Evolutionary conservation across 1,284 basidiomycete species (phyloP).

Genomic region (Moniliophthora roreri): DNA sequence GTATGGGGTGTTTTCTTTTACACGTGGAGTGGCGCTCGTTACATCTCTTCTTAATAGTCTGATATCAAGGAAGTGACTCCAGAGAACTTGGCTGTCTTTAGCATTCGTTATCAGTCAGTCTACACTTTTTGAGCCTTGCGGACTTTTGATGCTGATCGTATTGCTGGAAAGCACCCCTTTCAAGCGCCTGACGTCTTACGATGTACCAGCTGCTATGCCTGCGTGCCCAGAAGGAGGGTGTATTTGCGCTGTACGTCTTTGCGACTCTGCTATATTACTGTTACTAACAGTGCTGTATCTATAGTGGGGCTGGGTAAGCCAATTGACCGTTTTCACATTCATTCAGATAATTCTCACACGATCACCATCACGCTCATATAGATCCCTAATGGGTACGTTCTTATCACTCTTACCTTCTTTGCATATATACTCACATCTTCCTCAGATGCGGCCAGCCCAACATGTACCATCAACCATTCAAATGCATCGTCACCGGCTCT

Average conservation of each 20-base stretch:
- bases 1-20: neutral
- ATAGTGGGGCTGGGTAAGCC: conserved; percentile 22
- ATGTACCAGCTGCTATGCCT: conserved; percentile 14
- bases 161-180: conserved; percentile 11
- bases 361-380: too few species aligned
- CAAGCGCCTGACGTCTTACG: conserved; percentile 12
- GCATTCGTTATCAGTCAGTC: neutral
- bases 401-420: too few species aligned
- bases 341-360: too few species aligned
- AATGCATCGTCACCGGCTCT: conserved; percentile 33
- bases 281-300: neutral
- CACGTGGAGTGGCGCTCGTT: too few species aligned
- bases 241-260: conserved; percentile 19
- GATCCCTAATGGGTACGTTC: too few species aligned
- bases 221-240: conserved; percentile 14
- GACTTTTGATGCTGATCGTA: neutral
- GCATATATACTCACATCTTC: conserved; percentile 19
- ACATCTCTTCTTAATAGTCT: neutral
- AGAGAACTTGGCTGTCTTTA: conserved; percentile 8
- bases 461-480: conserved; percentile 37
- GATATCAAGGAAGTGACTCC: neutral
- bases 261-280: neutral
- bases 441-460: conserved; percentile 37
- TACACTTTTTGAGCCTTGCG: neutral
- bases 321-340: neutral